Conservation (phyloP, 768 basidiomycete species). For the Amanita exitialis region DNA sequence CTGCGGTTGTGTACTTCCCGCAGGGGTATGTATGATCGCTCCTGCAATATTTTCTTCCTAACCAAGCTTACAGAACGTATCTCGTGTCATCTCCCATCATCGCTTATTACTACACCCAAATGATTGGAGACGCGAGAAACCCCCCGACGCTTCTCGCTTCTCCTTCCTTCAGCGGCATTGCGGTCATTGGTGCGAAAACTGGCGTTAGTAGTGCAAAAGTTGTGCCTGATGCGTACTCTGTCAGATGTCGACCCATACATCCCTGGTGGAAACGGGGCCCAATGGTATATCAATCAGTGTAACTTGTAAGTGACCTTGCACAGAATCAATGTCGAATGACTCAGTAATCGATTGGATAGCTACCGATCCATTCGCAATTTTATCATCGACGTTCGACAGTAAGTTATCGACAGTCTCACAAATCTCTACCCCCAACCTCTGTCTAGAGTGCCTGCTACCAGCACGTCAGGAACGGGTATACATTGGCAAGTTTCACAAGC, state of each 20-base stretch:
- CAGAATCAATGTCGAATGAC: not conserved
- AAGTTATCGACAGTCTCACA: slow-evolving; percentile 3
- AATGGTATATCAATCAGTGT: slow-evolving; percentile 55
- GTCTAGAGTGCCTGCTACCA: slow-evolving; percentile 37
- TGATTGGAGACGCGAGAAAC: slow-evolving; percentile 63
- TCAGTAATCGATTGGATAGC: slow-evolving; percentile 21
- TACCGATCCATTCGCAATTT: slow-evolving; percentile 69
- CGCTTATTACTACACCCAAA: slow-evolving; percentile 67
- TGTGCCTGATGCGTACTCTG: not conserved
- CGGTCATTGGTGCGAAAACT: slow-evolving; percentile 54
- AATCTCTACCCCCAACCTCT: not conserved
- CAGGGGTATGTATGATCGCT: slow-evolving; percentile 33
- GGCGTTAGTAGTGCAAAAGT: not conserved
- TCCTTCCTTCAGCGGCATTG: slow-evolving; percentile 55
- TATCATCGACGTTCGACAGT: slow-evolving; percentile 54
- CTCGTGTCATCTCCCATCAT: slow-evolving; percentile 58
- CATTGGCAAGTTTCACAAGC: slow-evolving; percentile 83
- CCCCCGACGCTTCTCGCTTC: slow-evolving; percentile 62
- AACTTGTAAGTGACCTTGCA: slow-evolving; percentile 44
- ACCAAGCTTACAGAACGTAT: slow-evolving; percentile 39
- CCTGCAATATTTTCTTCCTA: not conserved
- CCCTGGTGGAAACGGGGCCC: slow-evolving; percentile 44
- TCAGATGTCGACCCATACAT: slow-evolving; percentile 70
- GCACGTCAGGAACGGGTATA: slow-evolving; percentile 52
- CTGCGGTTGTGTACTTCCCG: slow-evolving; percentile 74